Evolutionary conservation across 2,329 filamentous ascomycete genomes (phyloP), one percentile per base, ranked within the genome.

Genomic region (Hypoxylon sp.): DNA sequence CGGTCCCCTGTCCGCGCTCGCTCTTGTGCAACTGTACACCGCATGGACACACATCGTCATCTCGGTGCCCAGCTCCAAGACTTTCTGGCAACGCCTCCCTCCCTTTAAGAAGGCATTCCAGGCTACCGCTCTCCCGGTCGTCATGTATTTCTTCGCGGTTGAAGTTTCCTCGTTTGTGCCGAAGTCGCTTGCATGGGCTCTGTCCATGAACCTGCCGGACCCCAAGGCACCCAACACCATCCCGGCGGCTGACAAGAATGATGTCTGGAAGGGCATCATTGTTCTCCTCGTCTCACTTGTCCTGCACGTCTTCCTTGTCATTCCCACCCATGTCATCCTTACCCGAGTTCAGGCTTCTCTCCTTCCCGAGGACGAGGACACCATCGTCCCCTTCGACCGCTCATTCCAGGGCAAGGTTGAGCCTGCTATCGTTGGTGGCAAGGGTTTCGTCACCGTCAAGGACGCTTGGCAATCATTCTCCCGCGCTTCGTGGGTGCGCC

Each of bases 31-130:
- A 73, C 78, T 95, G 63, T 86, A 88, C 76, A 86, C 94, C 70
- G 85, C 88, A 55, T 97, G 93, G 93, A 92, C 93, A 2, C 93
- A 97, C 78, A 89, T 92, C 73, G 87, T 97, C 76, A 93, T 97
- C 75, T 89, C 92, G 1, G 83, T 87, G 55, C 87, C 89, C 4
- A 89, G 86, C 60, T 75, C 82, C 49, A 85, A 86, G 76, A 81
- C 80, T 71, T 93, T 90, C 82, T 91, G 85, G 79, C 81, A 84
- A 73, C 91, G 93, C 61, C 84, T 97, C 53, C 89, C 91, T 14
- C 80, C 87, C 46, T 87, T 88, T 76, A 83, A 83, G 71, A 83
- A 83, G 74, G 83, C 87, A 53, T 91, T 90, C 81, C 84, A 87
- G 73, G 88, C 91, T 62, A 89, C 93, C 67, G 89, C 87, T 65